phyloP scores from a whole-genome alignment of 192 early-diverging fungal genomes.

The Backusella sp. region DNA sequence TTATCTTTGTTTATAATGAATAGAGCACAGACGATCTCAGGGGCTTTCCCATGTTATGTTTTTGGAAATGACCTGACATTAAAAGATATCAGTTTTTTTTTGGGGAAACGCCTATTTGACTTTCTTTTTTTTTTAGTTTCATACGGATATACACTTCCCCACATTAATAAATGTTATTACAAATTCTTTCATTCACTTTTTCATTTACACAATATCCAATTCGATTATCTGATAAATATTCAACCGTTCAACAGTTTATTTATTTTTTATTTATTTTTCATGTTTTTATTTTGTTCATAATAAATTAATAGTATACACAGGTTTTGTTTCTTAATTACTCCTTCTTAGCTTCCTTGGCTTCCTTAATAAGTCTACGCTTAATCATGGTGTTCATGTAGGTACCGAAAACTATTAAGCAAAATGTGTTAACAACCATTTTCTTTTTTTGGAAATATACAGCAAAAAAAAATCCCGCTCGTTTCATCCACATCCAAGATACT shows the following conservation, averaged over 20 bases:
- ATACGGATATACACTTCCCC: not conserved
- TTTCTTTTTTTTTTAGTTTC: not conserved
- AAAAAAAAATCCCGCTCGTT: not conserved
- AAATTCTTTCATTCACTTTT: not conserved
- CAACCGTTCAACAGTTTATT: not conserved
- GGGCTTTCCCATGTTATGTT: not conserved
- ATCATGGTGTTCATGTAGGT: slow-evolving; percentile 75
- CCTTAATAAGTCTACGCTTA: slow-evolving; percentile 48
- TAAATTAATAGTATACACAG: slow-evolving; percentile 6
- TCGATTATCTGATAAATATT: not conserved
- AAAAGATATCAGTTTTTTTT: not conserved
- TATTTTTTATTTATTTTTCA: not conserved
- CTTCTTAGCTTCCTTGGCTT: slow-evolving; percentile 18
- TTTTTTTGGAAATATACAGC: not conserved
- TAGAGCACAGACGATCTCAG: not conserved
- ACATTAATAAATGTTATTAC: not conserved
- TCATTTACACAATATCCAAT: not conserved
- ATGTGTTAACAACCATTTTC: not conserved
- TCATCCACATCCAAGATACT: slow-evolving; percentile 11
- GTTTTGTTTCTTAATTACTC: not conserved
- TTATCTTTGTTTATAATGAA: not conserved
- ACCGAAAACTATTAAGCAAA: slow-evolving; percentile 51
- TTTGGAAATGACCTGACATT: not conserved
- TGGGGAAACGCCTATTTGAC: not conserved
- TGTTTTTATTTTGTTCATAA: not conserved